Evolutionary conservation across 176 grass and related monocot genomes (phyloP).

Genomic region (Carex parvula): DNA sequence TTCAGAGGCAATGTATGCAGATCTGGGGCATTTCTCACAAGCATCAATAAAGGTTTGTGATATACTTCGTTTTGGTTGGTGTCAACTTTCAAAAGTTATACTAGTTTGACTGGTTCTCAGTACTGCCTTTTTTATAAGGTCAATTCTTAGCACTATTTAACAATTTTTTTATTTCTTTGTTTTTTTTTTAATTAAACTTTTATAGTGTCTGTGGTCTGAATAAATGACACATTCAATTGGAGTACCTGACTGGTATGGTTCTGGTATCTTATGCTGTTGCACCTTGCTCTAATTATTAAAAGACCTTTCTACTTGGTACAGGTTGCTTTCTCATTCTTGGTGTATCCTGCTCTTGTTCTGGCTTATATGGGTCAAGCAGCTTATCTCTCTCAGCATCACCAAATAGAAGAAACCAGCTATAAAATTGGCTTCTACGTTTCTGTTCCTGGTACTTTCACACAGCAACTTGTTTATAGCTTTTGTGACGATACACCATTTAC

Average conservation of each 20-base stretch:
- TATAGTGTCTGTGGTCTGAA: background rate
- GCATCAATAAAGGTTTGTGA: conserved; percentile 65
- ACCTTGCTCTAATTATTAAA: conserved; percentile 1
- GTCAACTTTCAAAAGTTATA: background rate
- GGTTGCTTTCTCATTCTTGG: conserved; percentile 77
- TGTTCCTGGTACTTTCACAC: conserved; percentile 65
- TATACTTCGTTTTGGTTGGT: background rate
- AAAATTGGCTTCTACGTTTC: conserved; percentile 93
- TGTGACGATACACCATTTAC: background rate
- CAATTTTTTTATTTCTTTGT: background rate
- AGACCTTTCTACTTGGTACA: conserved; percentile 39
- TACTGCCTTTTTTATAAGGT: background rate
- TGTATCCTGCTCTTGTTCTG: conserved; percentile 83
- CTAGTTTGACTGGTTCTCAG: background rate
- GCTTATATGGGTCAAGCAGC: conserved; percentile 98
- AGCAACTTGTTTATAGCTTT: background rate
- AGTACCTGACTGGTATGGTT: background rate
- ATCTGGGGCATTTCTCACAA: conserved; percentile 97
- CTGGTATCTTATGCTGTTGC: conserved; percentile 1
- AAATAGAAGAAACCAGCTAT: conserved; percentile 47
- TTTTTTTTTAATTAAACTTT: conserved; percentile 17
- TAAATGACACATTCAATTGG: conserved; percentile 2
- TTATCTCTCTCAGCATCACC: conserved; percentile 85
- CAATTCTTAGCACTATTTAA: background rate
- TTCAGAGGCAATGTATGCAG: conserved; percentile 95